Base-by-base conservation (phyloP, 2,329 filamentous ascomycete genomes). In the Colletotrichum camelliae region DNA sequence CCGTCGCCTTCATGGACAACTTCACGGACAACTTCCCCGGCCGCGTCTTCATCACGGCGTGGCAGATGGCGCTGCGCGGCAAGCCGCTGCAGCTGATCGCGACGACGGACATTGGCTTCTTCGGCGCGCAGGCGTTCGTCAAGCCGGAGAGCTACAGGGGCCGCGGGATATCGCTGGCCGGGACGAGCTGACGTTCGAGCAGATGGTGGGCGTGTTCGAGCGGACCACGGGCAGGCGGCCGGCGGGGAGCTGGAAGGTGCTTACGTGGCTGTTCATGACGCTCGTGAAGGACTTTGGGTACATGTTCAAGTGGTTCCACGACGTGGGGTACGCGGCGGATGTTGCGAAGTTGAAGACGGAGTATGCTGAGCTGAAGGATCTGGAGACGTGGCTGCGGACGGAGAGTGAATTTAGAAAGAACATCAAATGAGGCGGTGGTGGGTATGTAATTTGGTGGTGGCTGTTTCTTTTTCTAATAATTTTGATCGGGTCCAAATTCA, bases 401-500 rank as follows among this genome's bases (percentile, higher is more conserved):
- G 87, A 90, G 80, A 92, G 93, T 80, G 90, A 91, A 69, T 94
- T 94, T 55, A 76, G 67, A 21, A 78, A 79, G 70, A 43, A 55
- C 13, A 39, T 31, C 8, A 48, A 60, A 13, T 52, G 43, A 52
- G 43, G 43, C 43, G n/a, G 43, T 1, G 43, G 5, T 10, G 2
- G 43, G 10, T 7, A 4, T 21, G 21, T 2, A 1, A 1, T n/a
- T 48, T 12, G 18, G 18, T 48, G n/a, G n/a, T 21, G n/a, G n/a
- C 43, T 48, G 0, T 48, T 48, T 48, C 43, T 7, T 48, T 48
- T 48, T 48, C 39, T n/a, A 18, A n/a, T 43, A 10, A 4, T 4
- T 3, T 18, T 21, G 18, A 48, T 13, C 43, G 18, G n/a, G 1
- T 2, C 43, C 1, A 3, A 48, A 18, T 12, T 21, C 21, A 48